Percentiles rank a stretch among this genome's conserved stretches.
Evolutionary conservation across 2,329 filamentous ascomycete species (phyloP).

Genomic region (Madurella mycetomatis): DNA sequence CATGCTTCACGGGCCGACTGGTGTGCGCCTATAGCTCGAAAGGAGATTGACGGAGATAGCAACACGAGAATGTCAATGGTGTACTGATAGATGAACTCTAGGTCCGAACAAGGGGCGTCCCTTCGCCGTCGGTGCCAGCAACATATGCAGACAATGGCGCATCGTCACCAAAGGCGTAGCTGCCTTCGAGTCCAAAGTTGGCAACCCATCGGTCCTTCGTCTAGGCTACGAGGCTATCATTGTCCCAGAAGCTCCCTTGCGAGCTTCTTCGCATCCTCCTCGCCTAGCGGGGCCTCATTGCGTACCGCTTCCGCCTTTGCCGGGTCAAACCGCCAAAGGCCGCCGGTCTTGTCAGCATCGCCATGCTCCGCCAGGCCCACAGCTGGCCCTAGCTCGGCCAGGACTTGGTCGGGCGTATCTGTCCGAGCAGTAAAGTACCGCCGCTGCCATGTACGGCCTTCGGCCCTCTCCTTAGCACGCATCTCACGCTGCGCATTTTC

Average conservation of each 20-base stretch:
- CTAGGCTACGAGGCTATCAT: slow-evolving; percentile 8
- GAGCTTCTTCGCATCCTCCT: slow-evolving; percentile 33
- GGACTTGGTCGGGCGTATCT: slow-evolving; percentile 39
- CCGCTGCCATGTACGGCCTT: slow-evolving; percentile 73
- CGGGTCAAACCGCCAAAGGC: slow-evolving; percentile 54
- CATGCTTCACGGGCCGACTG: too few relatives aligned
- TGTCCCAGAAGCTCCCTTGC: slow-evolving; percentile 35
- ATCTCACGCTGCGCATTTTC: slow-evolving; percentile 78
- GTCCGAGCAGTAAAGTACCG: slow-evolving; percentile 68
- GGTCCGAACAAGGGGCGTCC: too few relatives aligned
- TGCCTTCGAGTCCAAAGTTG: too few relatives aligned
- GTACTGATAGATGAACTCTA: too few relatives aligned
- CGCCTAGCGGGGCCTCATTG: slow-evolving; percentile 28
- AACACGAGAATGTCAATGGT: too few relatives aligned
- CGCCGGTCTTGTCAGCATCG: slow-evolving; percentile 57
- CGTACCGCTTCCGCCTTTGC: slow-evolving; percentile 42
- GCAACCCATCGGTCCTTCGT: background rate
- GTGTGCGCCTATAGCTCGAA: too few relatives aligned
- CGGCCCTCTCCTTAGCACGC: slow-evolving; percentile 69
- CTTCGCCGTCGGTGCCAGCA: too few relatives aligned
- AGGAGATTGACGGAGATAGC: too few relatives aligned
- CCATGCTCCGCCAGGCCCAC: slow-evolving; percentile 48
- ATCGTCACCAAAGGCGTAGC: too few relatives aligned
- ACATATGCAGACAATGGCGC: too few relatives aligned
- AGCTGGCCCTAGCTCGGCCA: slow-evolving; percentile 41